Evolutionary conservation across 1,139 yeast genomes (phyloP), one percentile per base, ranked within the genome.

Genomic region (Debaryomycetaceae sp.): DNA sequence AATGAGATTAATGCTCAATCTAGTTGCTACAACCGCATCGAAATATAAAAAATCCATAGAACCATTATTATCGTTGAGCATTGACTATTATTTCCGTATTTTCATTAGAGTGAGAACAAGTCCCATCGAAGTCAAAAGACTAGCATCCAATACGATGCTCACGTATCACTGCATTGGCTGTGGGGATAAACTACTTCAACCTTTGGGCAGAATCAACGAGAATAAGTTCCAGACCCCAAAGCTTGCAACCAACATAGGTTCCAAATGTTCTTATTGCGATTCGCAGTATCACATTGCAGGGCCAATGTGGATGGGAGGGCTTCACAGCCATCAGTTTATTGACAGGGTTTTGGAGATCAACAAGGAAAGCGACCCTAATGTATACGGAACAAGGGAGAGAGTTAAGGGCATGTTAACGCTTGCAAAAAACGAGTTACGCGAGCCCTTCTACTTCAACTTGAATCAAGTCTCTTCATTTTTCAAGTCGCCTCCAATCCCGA

Each of bases 261-360:
- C 74, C 5, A 62, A 71, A 40, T 95, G 99, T 66, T 60, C 72
- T 37, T 83, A 74, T 63, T 93, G 99, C 67, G 85, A 80, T 1
- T 76, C 75, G 45, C 73, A 78, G 5, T 80, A 80, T 59, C 95
- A 87, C 59, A 63, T 93, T 37, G 93, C 95, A 2, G 99, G 99
- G 1, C 99, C 99, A 45, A 88, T 93, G 97, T 93, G 96, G 86
- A 88, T 81, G 8, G 97, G 95, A 0, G 71, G 76, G 2, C 66
- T 93, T 43, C 98, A 91, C 58, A 77, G 84, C 58, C 62, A 64
- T 34, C 79, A 75, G 17, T 93, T 90, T 56, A 72, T 93, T 39
- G 75, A 80, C 34, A 77, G 73, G 52, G 75, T 91, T 40, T 69
- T 88, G 44, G 71, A 75, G 20, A 68, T 85, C 38, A 62, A 65